phyloP scores from a whole-genome alignment of 2,329 filamentous ascomycete species.

The Fusarium nelsonii region DNA sequence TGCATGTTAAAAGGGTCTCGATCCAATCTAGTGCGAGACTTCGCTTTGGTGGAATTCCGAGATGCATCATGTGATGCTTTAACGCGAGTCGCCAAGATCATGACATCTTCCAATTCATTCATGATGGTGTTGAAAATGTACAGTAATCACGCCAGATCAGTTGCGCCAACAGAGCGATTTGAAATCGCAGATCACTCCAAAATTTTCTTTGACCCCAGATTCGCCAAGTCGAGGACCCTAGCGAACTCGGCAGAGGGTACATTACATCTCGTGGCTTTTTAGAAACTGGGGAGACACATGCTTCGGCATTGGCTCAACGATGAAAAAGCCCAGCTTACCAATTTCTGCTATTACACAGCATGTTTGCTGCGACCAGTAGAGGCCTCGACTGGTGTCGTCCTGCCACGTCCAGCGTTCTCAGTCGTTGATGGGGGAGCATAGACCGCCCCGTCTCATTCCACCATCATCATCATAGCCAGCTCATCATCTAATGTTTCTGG shows the following conservation, averaged over 20 bases:
- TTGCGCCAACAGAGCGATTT: slow-evolving; percentile 34
- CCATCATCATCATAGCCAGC: slow-evolving; percentile 44
- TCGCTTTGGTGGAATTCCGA: slow-evolving; percentile 19
- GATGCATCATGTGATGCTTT: slow-evolving; percentile 33
- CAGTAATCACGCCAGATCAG: slow-evolving; percentile 2
- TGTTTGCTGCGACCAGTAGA: slow-evolving; percentile 33
- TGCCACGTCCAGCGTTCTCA: slow-evolving; percentile 36
- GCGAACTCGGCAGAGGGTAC: slow-evolving; percentile 1
- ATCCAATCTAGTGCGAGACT: slow-evolving; percentile 28
- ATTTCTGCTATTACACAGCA: slow-evolving; percentile 27
- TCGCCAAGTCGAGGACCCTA: not conserved
- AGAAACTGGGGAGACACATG: slow-evolving; percentile 27
- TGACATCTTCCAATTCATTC: slow-evolving; percentile 34
- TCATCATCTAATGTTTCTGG: slow-evolving; percentile 36
- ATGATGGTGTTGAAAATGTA: slow-evolving; percentile 30
- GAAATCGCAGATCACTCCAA: not conserved
- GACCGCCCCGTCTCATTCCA: slow-evolving; percentile 28
- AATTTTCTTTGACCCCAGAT: not conserved
- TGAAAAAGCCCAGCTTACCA: slow-evolving; percentile 15
- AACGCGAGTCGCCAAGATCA: slow-evolving; percentile 36
- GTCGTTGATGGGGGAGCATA: slow-evolving; percentile 36
- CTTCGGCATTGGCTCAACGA: slow-evolving; percentile 33
- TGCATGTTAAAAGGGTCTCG: slow-evolving; percentile 30
- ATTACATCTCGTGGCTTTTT: slow-evolving; percentile 19
- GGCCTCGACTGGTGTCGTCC: slow-evolving; percentile 17